Evolutionary conservation across 2,329 filamentous ascomycete species (phyloP).

Genomic region (Neocatenulostroma microsporum): DNA sequence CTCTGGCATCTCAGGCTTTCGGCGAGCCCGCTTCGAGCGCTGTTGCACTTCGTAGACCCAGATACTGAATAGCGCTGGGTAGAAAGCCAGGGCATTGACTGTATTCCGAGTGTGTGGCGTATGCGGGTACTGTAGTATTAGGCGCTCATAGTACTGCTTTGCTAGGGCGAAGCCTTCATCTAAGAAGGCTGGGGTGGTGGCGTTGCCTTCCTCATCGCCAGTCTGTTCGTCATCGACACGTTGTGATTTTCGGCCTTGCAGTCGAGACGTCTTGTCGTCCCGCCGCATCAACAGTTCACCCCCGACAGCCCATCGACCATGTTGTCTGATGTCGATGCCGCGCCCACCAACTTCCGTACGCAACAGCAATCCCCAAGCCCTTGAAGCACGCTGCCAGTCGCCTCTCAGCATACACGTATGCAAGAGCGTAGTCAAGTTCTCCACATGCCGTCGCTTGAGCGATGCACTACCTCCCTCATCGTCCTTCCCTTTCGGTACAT

Average conservation of each 20-base stretch:
- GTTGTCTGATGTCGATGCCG: constrained; percentile 59
- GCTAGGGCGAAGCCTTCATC: constrained; percentile 49
- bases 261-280: constrained; percentile 6
- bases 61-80: constrained; percentile 68
- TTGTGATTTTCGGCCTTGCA: too few species aligned
- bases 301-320: constrained; percentile 72
- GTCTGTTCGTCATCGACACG: constrained; percentile 7
- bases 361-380: constrained; percentile 68
- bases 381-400: constrained; percentile 62
- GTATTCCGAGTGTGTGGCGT: constrained; percentile 52
- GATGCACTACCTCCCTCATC: constrained; percentile 19
- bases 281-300: constrained; percentile 71
- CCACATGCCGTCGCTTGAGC: constrained; percentile 51
- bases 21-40: constrained; percentile 44
- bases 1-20: too few species aligned
- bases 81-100: constrained; percentile 66
- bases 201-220: constrained; percentile 3
- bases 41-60: constrained; percentile 70
- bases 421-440: constrained; percentile 60
- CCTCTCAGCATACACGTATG: constrained; percentile 64
- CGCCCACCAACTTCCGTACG: constrained; percentile 51
- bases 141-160: constrained; percentile 64
- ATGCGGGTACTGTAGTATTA: constrained; percentile 71
- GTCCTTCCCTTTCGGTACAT: constrained; percentile 19
- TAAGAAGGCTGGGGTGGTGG: constrained; percentile 8